Evolutionary conservation across 768 basidiomycete genomes (phyloP).

Genomic region (Boletus rubropictus): DNA sequence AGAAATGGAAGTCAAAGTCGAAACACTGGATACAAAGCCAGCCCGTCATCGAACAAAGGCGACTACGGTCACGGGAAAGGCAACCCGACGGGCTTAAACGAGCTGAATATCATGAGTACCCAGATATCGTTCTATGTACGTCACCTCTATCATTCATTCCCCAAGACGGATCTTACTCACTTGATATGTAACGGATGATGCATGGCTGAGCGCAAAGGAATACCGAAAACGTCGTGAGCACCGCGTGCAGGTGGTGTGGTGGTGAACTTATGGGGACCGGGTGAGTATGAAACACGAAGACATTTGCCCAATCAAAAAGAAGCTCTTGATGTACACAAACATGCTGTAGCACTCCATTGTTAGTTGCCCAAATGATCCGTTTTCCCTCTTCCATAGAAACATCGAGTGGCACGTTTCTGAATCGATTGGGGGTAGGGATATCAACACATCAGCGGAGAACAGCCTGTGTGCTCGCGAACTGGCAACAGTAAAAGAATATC

Average conservation of each 20-base stretch:
- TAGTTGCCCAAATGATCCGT: not conserved
- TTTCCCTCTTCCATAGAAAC: conserved; percentile 1
- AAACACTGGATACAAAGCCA: not conserved
- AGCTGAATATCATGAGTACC: not conserved
- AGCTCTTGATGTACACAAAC: not conserved
- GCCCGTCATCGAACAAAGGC: not conserved
- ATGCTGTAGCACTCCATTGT: not conserved
- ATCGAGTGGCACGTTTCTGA: not conserved
- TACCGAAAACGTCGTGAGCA: not conserved
- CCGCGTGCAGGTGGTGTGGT: not conserved
- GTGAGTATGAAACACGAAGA: not conserved
- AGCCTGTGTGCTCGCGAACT: not conserved
- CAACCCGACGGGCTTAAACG: not conserved
- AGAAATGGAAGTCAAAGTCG: not conserved
- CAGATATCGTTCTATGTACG: no score
- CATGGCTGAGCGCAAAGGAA: not conserved
- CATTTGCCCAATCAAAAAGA: not conserved
- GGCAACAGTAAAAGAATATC: not conserved
- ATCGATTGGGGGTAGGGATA: not conserved
- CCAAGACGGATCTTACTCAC: not conserved
- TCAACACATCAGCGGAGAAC: conserved; percentile 3
- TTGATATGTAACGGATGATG: not conserved
- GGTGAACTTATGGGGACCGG: not conserved
- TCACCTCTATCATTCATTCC: no score
- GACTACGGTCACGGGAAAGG: not conserved